Percentiles rank a stretch among this genome's conserved stretches.
Conservation (phyloP, 139 green algal species). For the Pycnococcus provasolii region DNA sequence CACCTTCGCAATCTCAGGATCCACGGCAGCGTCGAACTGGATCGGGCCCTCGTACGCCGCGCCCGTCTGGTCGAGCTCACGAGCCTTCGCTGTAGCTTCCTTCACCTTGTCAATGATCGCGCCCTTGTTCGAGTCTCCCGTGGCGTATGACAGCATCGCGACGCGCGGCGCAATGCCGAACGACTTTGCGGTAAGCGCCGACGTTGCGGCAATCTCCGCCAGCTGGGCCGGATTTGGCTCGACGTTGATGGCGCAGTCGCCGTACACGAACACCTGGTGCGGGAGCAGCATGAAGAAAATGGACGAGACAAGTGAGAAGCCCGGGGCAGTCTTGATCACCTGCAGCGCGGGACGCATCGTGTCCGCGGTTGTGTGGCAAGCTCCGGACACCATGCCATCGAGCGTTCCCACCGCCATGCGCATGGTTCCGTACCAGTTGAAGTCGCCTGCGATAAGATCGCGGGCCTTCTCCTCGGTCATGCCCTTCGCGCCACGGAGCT, state of each 20-base stretch:
- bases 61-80: constrained; percentile 17
- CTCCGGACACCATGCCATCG: constrained; percentile 78
- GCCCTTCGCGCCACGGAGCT: constrained; percentile 56
- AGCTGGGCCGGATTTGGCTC: constrained; percentile 60
- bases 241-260: constrained; percentile 83
- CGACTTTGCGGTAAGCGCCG: constrained; percentile 61
- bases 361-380: constrained; percentile 73
- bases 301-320: constrained; percentile 45
- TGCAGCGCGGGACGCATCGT: constrained; percentile 80
- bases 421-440: constrained; percentile 63
- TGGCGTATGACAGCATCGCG: constrained; percentile 83
- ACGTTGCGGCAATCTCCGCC: constrained; percentile 58
- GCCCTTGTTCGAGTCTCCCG: constrained; percentile 38
- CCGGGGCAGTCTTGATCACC: constrained; percentile 44
- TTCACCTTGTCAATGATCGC: constrained; percentile 59
- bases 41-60: constrained; percentile 37
- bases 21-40: constrained; percentile 77
- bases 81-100: constrained; percentile 50
- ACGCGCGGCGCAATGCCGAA: constrained; percentile 79
- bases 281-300: constrained; percentile 91
- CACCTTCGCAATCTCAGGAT: constrained; percentile 47
- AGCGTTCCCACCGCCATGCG: constrained; percentile 64
- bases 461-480: constrained; percentile 51
- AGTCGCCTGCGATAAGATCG: constrained; percentile 44
- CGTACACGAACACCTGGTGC: constrained; percentile 77